Evolutionary conservation across 768 basidiomycete genomes (phyloP), one percentile per base, ranked within the genome.

Genomic region (Pholiota molesta): DNA sequence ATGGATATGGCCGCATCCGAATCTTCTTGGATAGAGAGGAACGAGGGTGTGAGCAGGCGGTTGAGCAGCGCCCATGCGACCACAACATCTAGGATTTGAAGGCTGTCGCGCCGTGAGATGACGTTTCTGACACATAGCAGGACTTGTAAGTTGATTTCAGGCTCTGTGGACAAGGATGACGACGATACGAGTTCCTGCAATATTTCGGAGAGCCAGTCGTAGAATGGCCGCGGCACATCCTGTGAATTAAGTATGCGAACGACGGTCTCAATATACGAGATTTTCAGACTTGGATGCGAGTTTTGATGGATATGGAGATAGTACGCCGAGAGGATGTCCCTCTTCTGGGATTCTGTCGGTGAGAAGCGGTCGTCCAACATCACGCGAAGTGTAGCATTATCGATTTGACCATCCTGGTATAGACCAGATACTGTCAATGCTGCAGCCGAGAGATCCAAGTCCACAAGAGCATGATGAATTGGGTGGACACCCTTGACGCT

Each of bases 321-420:
- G 23, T 72, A 73, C 0, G 71, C 71, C 0, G 67, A 64, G 31
- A 75, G 60, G 33, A 73, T 70, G 40, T 75, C 74, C 2, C 73
- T 68, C 51, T 73, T 74, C 55, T 73, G 73, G n/a, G 49, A 47
- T 21, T 68, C 67, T 11, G 62, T 64, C 0, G 71, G 71, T 4
- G 73, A 73, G 55, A 70, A 73, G 17, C 71, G 61, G 55, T 74
- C 72, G 57, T 74, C 73, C 57, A 74, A 62, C 73, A 74, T 69
- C 17, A 74, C 72, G 59, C 68, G 64, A 19, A 74, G 65, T 5
- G 73, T 72, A 17, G 69, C 65, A 47, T 68, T 65, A 17, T 74
- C 70, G 61, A 69, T 70, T 63, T 69, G 70, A 33, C 71, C 70
- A 37, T 67, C 64, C 17, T 64, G 65, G 42, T 71, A 69, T 52